phyloP scores from a whole-genome alignment of 2,329 filamentous ascomycete species.

The Talaromyces sp. region DNA sequence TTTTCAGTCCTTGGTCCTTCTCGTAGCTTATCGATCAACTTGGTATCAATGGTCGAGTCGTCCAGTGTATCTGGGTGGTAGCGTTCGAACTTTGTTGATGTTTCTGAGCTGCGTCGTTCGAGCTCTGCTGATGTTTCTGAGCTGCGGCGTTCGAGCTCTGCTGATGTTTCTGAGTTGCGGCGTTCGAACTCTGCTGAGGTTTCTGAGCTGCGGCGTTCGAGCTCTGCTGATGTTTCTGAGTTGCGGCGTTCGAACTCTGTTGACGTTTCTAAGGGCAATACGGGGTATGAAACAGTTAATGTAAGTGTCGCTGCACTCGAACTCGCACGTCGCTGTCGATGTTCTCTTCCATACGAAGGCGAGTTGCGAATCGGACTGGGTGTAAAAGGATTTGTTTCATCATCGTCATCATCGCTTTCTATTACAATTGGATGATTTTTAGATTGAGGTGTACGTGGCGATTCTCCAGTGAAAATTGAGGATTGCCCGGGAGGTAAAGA shows the following conservation, averaged over 20 bases:
- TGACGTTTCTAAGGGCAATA: not conserved
- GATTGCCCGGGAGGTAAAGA: not conserved
- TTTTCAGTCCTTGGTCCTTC: not conserved
- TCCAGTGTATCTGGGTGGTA: not conserved
- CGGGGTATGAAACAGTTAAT: not conserved
- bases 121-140: no score
- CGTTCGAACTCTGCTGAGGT: no score
- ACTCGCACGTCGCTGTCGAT: not conserved
- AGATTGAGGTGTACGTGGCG: not conserved
- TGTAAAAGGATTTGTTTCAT: not conserved
- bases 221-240: no score
- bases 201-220: no score
- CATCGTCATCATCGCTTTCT: not conserved
- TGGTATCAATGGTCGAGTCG: not conserved
- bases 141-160: no score
- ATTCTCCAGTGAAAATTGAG: not conserved
- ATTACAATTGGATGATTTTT: not conserved
- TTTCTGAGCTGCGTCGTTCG: not conserved
- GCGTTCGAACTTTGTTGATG: not conserved
- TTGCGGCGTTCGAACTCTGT: no score
- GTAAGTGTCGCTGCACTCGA: not conserved
- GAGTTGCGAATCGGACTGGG: not conserved
- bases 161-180: no score
- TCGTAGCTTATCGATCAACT: not conserved
- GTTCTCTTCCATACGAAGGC: not conserved